These are phyloP conservation scores for Gossypium davidsonii DNA, from an alignment of 441 rosid genomes.

Conservation along the genomic window DNA sequence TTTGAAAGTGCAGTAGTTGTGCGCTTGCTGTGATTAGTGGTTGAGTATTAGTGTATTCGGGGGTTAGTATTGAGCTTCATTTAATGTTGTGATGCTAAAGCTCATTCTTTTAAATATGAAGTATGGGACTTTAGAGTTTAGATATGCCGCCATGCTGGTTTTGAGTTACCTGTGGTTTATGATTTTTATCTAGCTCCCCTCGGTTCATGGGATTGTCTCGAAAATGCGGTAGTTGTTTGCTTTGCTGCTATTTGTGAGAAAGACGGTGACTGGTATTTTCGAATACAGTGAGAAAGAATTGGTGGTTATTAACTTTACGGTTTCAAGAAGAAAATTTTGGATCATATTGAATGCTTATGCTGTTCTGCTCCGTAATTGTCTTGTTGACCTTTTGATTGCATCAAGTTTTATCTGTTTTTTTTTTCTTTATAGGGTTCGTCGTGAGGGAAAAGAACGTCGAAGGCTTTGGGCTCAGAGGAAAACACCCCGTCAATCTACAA, in stretches of 20 bases:
- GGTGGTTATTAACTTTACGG: neutral
- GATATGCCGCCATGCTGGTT: neutral
- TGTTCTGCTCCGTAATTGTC: neutral
- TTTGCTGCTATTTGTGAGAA: neutral
- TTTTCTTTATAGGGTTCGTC: conserved; percentile 33
- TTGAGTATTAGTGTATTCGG: neutral
- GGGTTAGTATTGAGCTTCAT: neutral
- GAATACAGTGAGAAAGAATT: neutral
- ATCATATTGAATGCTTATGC: neutral
- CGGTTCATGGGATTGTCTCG: neutral
- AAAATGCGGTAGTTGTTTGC: neutral
- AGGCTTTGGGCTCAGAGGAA: conserved; percentile 56
- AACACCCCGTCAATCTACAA: conserved; percentile 38
- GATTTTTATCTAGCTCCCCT: neutral
- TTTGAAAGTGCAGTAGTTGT: neutral
- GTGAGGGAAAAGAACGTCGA: conserved; percentile 72
- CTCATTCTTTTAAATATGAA: neutral
- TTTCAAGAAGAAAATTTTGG: neutral
- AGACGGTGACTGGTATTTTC: neutral
- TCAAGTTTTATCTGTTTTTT: neutral
- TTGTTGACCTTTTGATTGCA: neutral
- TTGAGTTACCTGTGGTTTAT: neutral
- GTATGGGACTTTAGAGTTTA: neutral
- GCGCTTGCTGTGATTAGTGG: neutral
- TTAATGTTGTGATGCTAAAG: neutral